phyloP scores from a whole-genome alignment of 2,329 filamentous ascomycete species.

The Aspergillus sp. region DNA sequence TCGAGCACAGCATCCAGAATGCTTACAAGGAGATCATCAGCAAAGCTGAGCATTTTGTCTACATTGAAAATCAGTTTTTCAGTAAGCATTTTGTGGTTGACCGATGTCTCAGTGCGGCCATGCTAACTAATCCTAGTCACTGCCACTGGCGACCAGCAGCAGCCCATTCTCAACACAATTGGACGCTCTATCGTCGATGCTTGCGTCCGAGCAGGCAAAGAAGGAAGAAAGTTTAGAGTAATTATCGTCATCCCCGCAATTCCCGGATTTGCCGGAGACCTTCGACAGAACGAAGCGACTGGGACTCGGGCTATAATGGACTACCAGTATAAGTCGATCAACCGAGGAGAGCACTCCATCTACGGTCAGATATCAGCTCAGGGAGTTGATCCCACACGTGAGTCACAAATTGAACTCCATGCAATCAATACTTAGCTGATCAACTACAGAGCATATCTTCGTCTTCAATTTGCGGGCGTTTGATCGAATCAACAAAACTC shows the following conservation, averaged over 20 bases:
- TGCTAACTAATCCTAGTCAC: constrained; percentile 56
- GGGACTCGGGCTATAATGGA: constrained; percentile 97
- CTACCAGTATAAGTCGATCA: constrained; percentile 96
- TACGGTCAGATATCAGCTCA: constrained; percentile 72
- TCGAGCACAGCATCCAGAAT: constrained; percentile 80
- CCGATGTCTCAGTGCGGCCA: background rate
- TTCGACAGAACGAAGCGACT: constrained; percentile 76
- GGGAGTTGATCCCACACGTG: constrained; percentile 68
- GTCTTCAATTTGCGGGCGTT: constrained; percentile 93
- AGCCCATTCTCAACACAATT: constrained; percentile 82
- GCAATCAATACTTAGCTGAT: constrained; percentile 37
- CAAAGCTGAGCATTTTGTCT: constrained; percentile 87
- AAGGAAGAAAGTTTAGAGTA: constrained; percentile 82
- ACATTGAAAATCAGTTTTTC: constrained; percentile 99
- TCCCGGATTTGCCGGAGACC: constrained; percentile 89
- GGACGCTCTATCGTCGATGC: constrained; percentile 90
- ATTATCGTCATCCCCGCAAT: constrained; percentile 90
- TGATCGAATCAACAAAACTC: constrained; percentile 84
- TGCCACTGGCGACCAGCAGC: constrained; percentile 83
- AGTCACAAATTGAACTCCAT: constrained; percentile 11
- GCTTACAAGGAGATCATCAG: constrained; percentile 83
- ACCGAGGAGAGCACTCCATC: constrained; percentile 87
- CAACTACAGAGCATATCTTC: constrained; percentile 69
- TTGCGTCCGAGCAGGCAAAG: constrained; percentile 75
- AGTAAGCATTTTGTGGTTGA: constrained; percentile 47